phyloP scores from a whole-genome alignment of 805 yeast species.

The Nakazawaea wickerhamii region DNA sequence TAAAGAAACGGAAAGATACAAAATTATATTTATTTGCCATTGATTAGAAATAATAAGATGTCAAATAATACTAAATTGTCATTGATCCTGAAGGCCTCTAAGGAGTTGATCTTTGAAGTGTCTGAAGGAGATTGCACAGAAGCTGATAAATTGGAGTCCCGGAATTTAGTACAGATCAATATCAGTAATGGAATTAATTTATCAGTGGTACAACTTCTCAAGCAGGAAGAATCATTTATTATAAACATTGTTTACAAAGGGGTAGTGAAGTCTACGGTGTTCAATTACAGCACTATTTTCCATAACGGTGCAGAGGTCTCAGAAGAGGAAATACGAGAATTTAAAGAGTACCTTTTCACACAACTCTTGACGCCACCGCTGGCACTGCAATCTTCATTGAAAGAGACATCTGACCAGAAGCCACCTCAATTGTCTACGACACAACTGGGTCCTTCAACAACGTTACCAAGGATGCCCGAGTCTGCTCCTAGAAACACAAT shows the following conservation, averaged over 20 bases:
- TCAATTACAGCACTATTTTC: background rate
- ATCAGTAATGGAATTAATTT: conserved; percentile 2
- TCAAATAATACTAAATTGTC: background rate
- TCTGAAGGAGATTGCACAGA: background rate
- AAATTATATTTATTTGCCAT: too few relatives aligned
- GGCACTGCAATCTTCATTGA: background rate
- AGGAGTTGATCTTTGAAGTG: background rate
- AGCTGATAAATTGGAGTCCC: background rate
- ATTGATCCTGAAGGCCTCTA: background rate
- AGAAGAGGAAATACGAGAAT: background rate
- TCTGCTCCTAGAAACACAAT: background rate
- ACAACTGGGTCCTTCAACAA: background rate
- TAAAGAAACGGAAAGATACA: too few relatives aligned
- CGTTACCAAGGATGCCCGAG: background rate
- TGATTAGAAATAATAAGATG: background rate
- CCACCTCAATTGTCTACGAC: background rate
- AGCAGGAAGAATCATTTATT: background rate
- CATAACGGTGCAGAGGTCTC: background rate
- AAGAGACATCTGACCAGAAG: background rate
- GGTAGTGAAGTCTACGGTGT: background rate
- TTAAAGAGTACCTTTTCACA: background rate
- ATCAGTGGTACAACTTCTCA: background rate
- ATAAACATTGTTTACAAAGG: background rate
- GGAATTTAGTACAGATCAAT: background rate
- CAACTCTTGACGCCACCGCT: background rate